A percentile compares a stretch with the other conserved stretches of the same genome.
These are phyloP conservation scores for Penicillium daleae DNA, from an alignment of 495 filamentous ascomycete species.

Conservation along the genomic window DNA sequence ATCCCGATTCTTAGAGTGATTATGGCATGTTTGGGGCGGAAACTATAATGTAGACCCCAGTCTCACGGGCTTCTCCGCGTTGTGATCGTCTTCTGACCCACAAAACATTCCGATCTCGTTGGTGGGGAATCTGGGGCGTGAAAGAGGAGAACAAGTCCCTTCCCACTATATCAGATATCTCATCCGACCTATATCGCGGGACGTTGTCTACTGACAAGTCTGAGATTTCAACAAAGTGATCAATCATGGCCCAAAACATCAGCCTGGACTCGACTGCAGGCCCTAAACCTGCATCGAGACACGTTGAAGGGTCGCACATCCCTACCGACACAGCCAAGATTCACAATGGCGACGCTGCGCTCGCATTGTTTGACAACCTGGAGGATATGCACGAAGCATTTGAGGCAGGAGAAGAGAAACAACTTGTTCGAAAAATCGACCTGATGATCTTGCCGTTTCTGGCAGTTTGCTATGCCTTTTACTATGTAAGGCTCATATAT, in stretches of 20 bases:
- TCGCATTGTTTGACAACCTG: conserved; percentile 33
- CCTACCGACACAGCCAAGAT: conserved; percentile 27
- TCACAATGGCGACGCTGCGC: conserved; percentile 38
- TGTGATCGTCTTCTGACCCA: neutral
- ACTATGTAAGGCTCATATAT: conserved; percentile 58
- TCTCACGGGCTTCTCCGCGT: neutral
- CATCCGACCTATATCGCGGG: too few relatives aligned
- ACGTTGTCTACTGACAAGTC: too few relatives aligned
- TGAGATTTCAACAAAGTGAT: neutral
- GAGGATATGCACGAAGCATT: conserved; percentile 39
- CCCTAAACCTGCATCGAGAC: conserved; percentile 18
- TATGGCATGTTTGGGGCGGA: neutral
- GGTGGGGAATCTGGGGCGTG: neutral
- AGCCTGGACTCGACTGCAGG: neutral
- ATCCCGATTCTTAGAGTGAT: neutral
- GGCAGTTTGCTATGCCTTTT: conserved; percentile 56
- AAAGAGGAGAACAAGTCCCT: neutral
- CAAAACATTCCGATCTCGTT: neutral
- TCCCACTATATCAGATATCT: neutral
- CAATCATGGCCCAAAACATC: neutral
- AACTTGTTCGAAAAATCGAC: conserved; percentile 53
- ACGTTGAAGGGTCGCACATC: conserved; percentile 17
- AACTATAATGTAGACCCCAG: neutral
- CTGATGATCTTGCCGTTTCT: conserved; percentile 43
- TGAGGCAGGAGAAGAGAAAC: conserved; percentile 44